Percentiles rank a stretch among this genome's conserved stretches.
Conservation (phyloP, 805 yeast genomes). For the Hanseniaspora valbyensis region DNA sequence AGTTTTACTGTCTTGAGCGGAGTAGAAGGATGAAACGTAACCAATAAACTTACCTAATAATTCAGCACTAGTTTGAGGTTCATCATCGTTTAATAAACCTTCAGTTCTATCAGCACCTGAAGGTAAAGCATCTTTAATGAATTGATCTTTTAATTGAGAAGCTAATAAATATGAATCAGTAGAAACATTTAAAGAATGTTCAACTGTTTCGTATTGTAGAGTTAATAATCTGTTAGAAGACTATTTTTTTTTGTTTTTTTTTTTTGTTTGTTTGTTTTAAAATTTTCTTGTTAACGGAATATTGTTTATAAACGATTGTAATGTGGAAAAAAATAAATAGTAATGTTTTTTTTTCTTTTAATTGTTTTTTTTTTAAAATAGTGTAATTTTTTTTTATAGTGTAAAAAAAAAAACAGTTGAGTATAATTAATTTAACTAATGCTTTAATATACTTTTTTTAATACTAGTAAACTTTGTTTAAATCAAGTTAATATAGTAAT, state of each 20-base stretch:
- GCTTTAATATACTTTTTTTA: too few species aligned
- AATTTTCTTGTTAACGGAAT: background rate
- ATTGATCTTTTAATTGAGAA: conserved; percentile 80
- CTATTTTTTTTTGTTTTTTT: background rate
- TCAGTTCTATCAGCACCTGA: conserved; percentile 48
- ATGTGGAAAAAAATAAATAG: background rate
- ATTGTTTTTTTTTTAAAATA: too few species aligned
- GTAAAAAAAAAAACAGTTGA: too few species aligned
- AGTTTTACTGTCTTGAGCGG: conserved; percentile 29
- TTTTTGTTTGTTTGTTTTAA: background rate
- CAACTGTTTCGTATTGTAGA: conserved; percentile 74
- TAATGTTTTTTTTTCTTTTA: too few species aligned
- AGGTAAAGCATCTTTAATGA: conserved; percentile 59
- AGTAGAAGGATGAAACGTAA: conserved; percentile 40
- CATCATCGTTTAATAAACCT: conserved; percentile 74
- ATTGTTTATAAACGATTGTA: background rate
- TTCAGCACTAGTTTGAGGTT: conserved; percentile 79
- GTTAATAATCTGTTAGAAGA: conserved; percentile 64
- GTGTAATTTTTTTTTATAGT: too few species aligned
- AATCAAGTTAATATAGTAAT: too few species aligned
- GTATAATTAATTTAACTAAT: too few species aligned
- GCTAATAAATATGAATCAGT: conserved; percentile 66
- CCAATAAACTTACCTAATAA: conserved; percentile 77
- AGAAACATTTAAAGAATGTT: conserved; percentile 80
- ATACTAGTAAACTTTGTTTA: too few species aligned